phyloP scores from a whole-genome alignment of 352 stramenopile genomes.

The Globisporangium radiosum region DNA sequence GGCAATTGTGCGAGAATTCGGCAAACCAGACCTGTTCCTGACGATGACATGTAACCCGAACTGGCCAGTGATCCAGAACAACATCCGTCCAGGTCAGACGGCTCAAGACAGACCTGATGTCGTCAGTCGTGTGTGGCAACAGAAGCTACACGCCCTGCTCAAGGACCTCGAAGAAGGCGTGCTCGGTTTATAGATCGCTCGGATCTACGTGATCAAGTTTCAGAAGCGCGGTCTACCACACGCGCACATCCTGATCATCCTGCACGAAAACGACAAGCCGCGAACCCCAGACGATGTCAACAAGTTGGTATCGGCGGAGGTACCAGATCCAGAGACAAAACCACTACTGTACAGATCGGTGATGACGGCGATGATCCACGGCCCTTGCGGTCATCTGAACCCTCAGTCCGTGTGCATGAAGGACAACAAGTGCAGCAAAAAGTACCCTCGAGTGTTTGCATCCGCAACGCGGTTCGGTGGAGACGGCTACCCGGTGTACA shows the following conservation, averaged over 20 bases:
- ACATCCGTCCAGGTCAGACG: neutral
- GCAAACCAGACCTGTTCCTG: neutral
- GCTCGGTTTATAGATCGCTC: constrained; percentile 9
- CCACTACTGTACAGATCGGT: neutral
- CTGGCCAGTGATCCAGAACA: neutral
- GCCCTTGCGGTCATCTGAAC: neutral
- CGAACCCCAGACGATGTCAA: neutral
- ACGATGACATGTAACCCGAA: neutral
- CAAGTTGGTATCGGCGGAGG: neutral
- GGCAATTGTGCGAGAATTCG: neutral
- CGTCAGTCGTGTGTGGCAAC: neutral
- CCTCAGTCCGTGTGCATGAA: neutral
- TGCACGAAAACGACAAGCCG: constrained; percentile 23
- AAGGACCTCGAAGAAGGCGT: constrained; percentile 24
- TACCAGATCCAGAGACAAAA: neutral
- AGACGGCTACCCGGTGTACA: neutral
- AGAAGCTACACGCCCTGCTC: constrained; percentile 17
- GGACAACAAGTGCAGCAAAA: constrained; percentile 4
- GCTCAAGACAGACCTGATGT: neutral
- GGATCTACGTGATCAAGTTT: constrained; percentile 38
- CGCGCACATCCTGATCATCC: constrained; percentile 36
- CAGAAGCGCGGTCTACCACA: constrained; percentile 44
- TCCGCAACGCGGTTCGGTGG: neutral
- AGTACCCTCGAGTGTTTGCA: constrained; percentile 1
- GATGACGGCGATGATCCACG: neutral